Percentiles rank a stretch among this genome's conserved stretches.
These are phyloP conservation scores for Paracorniculantispora psalliotae DNA, from an alignment of 2,329 filamentous ascomycete species.

Conservation along the genomic window DNA sequence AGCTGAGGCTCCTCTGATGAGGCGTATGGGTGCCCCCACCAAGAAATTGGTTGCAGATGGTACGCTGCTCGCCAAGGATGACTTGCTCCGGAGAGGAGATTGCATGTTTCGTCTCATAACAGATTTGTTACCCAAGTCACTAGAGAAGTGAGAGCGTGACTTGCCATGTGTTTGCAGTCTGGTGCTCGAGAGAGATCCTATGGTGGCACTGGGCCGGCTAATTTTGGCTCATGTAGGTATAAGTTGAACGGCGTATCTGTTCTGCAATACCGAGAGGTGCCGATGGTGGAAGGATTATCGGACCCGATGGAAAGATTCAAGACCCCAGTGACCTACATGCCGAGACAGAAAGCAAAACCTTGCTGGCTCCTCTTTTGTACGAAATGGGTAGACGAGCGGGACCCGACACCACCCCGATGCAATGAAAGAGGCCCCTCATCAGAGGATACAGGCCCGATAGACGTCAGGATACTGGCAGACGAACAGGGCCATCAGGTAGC, in stretches of 20 bases:
- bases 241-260: not conserved
- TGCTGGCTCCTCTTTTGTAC: not conserved
- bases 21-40: not conserved
- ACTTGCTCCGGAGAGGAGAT: not conserved
- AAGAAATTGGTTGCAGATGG: not conserved
- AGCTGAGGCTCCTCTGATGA: constrained; percentile 9
- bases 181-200: not conserved
- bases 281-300: not conserved
- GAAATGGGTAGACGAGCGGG: too few relatives aligned
- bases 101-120: not conserved
- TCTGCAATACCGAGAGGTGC: not conserved
- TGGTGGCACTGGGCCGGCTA: not conserved
- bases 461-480: too few relatives aligned
- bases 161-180: not conserved
- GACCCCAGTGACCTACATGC: not conserved
- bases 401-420: too few relatives aligned
- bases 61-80: not conserved
- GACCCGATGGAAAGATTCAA: not conserved
- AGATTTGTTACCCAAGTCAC: not conserved
- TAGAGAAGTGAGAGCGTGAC: too few relatives aligned
- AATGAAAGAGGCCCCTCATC: too few relatives aligned
- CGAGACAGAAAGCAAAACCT: not conserved
- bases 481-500: too few relatives aligned
- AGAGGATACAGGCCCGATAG: too few relatives aligned
- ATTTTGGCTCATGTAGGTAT: not conserved